Base-by-base conservation (phyloP, 2,329 filamentous ascomycete genomes). In the Cladosporium sp. region DNA sequence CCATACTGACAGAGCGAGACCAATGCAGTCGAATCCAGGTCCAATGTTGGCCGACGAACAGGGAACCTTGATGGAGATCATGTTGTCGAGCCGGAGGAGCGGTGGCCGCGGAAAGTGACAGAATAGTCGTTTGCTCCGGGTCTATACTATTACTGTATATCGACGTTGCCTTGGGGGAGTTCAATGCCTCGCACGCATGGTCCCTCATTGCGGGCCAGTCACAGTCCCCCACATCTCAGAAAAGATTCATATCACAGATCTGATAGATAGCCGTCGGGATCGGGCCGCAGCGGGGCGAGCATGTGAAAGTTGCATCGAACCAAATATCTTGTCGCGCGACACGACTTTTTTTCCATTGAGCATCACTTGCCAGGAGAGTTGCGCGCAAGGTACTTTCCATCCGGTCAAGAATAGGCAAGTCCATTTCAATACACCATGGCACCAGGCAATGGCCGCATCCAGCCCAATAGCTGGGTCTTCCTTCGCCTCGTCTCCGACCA, bases 41-140 rank as follows among this genome's bases (percentile, higher is more conserved):
- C 89, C 92, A 66, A 97, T 96, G 76, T 97, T 97, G 73, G 92
- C 92, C 55, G 91, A 96, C 53, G 92, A 97, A 74, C 88, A 94
- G 57, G 92, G 92, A 55, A 89, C 88, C 72, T 61, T 51, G 49
- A 51, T 51, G 12, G 49, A 45, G 18, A 46, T 51, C 49, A 51
- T 51, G 36, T 32, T 51, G 41, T 38, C 39, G 47, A 43, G 38
- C 19, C 22, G n/a, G 39, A 19, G 25, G 32, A 25, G 22, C 36
- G 38, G 25, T 39, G 36, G 29, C 45, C 45, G 45, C 36, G 18
- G 35, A 36, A 25, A 15, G 29, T 20, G 18, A 48, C 45, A 48
- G 45, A 40, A 48, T 16, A 30, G 45, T 48, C 45, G 45, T 48
- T 19, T 40, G 36, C 45, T 40, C 45, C 45, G 45, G 40, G 36